Percentiles rank a stretch among this genome's conserved stretches.
Evolutionary conservation across 768 basidiomycete species (phyloP).

Genomic region (Rhodotorula sphaerocarpa): DNA sequence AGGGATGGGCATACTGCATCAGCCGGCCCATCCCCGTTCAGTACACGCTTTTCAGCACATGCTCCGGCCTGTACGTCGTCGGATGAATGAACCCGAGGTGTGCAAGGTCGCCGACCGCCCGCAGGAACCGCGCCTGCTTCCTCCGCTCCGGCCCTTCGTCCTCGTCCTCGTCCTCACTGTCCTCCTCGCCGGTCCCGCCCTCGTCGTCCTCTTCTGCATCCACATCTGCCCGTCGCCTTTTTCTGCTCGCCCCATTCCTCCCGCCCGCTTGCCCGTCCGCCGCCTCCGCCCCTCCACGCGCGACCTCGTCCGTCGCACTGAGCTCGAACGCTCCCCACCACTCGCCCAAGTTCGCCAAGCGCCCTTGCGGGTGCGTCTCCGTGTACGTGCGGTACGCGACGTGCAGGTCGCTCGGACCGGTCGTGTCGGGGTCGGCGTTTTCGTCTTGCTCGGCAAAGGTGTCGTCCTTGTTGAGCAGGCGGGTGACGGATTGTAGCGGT

Average conservation of each 20-base stretch:
- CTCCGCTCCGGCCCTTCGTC: constrained; percentile 15
- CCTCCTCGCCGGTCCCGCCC: constrained; percentile 9
- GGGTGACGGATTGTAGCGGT: constrained; percentile 6
- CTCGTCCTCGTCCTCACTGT: constrained; percentile 14
- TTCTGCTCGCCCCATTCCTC: background rate
- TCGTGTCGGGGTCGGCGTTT: background rate
- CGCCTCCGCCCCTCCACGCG: background rate
- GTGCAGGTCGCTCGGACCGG: constrained; percentile 16
- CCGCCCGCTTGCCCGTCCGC: background rate
- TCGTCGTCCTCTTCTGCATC: background rate
- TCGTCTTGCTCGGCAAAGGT: background rate
- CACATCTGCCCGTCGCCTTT: background rate
- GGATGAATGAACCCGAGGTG: constrained; percentile 36
- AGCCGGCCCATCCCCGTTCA: constrained; percentile 1
- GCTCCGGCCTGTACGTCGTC: constrained; percentile 36
- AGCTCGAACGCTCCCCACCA: constrained; percentile 36
- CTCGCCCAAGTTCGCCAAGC: constrained; percentile 36
- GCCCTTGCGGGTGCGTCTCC: constrained; percentile 27
- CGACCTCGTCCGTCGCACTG: constrained; percentile 15
- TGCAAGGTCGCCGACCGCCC: constrained; percentile 32
- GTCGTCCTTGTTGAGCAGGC: constrained; percentile 2
- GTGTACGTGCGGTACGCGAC: constrained; percentile 30
- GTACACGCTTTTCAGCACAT: constrained; percentile 36
- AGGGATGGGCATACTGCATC: too few relatives aligned
- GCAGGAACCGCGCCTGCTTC: constrained; percentile 38